phyloP scores from a whole-genome alignment of 2,329 filamentous ascomycete genomes.

The Epichloe glyceriae region DNA sequence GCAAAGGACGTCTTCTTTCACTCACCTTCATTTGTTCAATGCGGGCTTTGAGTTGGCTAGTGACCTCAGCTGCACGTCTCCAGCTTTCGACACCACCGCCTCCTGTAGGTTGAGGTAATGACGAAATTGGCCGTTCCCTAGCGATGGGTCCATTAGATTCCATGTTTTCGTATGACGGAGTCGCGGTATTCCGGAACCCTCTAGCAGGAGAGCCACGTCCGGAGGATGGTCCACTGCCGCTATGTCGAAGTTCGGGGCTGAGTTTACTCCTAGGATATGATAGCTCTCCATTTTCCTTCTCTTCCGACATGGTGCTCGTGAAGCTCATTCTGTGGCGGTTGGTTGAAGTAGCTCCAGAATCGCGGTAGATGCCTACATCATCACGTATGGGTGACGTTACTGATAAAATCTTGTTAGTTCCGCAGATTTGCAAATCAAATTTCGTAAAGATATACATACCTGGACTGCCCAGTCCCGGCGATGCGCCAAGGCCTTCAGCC shows the following conservation, averaged over 20 bases:
- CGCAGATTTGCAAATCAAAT: not conserved
- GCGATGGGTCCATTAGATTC: constrained; percentile 17
- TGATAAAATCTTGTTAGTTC: constrained; percentile 10
- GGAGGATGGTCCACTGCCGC: constrained; percentile 35
- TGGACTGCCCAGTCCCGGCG: constrained; percentile 26
- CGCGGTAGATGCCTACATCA: constrained; percentile 47
- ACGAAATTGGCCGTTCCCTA: constrained; percentile 22
- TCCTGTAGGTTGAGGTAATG: constrained; percentile 21
- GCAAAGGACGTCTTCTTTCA: not conserved
- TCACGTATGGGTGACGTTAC: constrained; percentile 42
- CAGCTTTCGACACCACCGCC: constrained; percentile 58
- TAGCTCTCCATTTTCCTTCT: constrained; percentile 58
- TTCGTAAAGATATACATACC: constrained; percentile 10
- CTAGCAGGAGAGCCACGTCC: constrained; percentile 47
- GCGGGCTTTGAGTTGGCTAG: constrained; percentile 88
- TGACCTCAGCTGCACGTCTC: constrained; percentile 94
- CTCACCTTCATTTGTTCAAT: constrained; percentile 95
- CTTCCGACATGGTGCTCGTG: constrained; percentile 55
- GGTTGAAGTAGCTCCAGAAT: constrained; percentile 28
- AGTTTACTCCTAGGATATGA: constrained; percentile 37
- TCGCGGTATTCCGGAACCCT: constrained; percentile 31
- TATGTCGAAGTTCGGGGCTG: constrained; percentile 41
- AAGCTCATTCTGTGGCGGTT: constrained; percentile 46
- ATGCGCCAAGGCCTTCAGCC: constrained; percentile 37
- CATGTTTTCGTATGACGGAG: constrained; percentile 19